These are phyloP conservation scores for Hygrocybe punicea DNA, from an alignment of 768 basidiomycete genomes.

Conservation along the genomic window DNA sequence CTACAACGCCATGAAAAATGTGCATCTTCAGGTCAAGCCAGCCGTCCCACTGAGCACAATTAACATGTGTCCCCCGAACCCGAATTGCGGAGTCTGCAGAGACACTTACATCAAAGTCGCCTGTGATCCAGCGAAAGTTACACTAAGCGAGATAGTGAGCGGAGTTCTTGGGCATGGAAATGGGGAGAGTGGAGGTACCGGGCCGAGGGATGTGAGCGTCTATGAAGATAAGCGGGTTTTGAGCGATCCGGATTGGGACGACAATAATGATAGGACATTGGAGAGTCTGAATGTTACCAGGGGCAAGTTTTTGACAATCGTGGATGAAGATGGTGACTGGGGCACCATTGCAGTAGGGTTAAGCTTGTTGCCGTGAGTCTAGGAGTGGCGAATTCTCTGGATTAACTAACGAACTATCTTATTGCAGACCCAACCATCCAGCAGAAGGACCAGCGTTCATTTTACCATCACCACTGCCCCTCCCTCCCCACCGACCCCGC, in stretches of 20 bases:
- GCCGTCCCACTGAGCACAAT: constrained; percentile 73
- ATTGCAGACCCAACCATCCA: constrained; percentile 53
- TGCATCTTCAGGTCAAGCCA: constrained; percentile 77
- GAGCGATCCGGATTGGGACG: constrained; percentile 91
- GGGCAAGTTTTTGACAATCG: constrained; percentile 85
- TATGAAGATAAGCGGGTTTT: constrained; percentile 85
- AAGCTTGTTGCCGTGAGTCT: constrained; percentile 68
- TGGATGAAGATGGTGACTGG: constrained; percentile 80
- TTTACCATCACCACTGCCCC: constrained; percentile 62
- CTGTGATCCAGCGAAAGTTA: constrained; percentile 69
- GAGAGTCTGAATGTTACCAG: constrained; percentile 74
- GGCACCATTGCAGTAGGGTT: constrained; percentile 71
- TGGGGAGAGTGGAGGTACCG: constrained; percentile 2
- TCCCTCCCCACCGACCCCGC: constrained; percentile 46
- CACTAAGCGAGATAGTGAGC: constrained; percentile 68
- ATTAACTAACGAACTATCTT: constrained; percentile 5
- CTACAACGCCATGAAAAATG: constrained; percentile 61
- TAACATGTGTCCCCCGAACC: constrained; percentile 64
- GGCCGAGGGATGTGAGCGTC: constrained; percentile 63
- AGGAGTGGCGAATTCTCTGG: background rate
- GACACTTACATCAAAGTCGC: constrained; percentile 74
- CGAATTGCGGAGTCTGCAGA: constrained; percentile 78
- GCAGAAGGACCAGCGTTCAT: constrained; percentile 52
- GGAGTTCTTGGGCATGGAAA: constrained; percentile 58
- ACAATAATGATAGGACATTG: constrained; percentile 78